Base-by-base conservation (phyloP, 2,329 filamentous ascomycete species). In the Coniella lustricola region DNA sequence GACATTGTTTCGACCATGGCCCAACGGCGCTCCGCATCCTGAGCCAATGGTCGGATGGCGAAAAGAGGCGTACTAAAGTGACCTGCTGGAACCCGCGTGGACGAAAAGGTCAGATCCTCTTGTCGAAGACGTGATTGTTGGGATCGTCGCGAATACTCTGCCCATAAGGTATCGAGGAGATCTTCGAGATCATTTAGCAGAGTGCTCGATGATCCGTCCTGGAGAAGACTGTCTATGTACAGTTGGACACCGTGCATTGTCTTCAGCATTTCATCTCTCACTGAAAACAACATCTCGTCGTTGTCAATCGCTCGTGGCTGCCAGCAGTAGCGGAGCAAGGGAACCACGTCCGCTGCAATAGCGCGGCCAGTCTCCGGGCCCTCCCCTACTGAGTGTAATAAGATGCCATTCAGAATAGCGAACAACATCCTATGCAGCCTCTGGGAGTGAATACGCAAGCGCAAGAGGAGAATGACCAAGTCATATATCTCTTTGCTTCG, bases 201-300 rank as follows among this genome's bases (percentile, higher is more conserved):
- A 47, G 57, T 61, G 49, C 59, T 64, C 55, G 68, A 65, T 2
- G 65, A 61, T 7, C 66, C 61, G 44, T 76, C 69, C 35, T 65
- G 62, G 21, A 75, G 63, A 29, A 86, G 60, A 50, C 77, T 68
- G 55, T 86, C 74, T 39, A 87, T 68, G 54, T 84, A 80, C 8
- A 84, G 67, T 55, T 81, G 75, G 29, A 82, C 72, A n/a, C 79
- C 70, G 53, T 86, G 81, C 22, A 95, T 69, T 1, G 81, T 80
- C 56, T 82, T 82, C 31, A 94, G 72, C 62, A 95, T 85, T 62
- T 90, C 88, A 55, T 91, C 86, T 56, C 84, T 82, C 43, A 93
- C 64, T 2, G 73, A 73, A 53, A 76, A 80, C 54, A 80, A 74
- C 58, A 79, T 74, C 57, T 79, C 75, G 55, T 81, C 75, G 56